Evolutionary conservation across 495 filamentous ascomycete genomes (phyloP).

Genomic region (Poronia punctata): DNA sequence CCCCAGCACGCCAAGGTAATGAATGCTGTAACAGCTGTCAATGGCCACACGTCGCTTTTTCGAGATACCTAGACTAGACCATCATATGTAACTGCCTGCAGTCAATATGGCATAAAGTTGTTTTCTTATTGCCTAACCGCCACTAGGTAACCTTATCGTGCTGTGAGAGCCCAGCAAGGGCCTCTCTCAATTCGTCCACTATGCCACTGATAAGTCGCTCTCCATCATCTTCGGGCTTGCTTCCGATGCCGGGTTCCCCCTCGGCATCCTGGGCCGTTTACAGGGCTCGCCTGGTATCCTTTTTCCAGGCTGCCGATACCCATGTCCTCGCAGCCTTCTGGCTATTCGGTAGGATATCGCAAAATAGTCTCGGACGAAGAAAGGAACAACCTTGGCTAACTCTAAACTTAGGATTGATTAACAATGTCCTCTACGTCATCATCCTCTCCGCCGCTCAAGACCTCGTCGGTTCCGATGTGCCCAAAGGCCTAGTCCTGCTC

Average conservation of each 20-base stretch:
- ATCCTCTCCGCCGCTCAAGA: constrained; percentile 94
- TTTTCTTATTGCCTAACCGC: too few species aligned
- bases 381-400: background rate
- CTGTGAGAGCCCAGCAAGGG: too few species aligned
- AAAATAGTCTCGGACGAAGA: too few species aligned
- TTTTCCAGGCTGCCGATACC: constrained; percentile 63
- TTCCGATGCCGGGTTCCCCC: constrained; percentile 69
- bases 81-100: too few species aligned
- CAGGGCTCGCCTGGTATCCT: constrained; percentile 51
- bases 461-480: constrained; percentile 76
- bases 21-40: too few species aligned
- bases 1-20: too few species aligned
- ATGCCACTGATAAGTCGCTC: constrained; percentile 19
- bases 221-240: constrained; percentile 40
- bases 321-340: constrained; percentile 79
- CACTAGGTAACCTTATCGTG: too few species aligned
- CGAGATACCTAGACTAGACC: too few species aligned
- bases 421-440: constrained; percentile 97
- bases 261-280: constrained; percentile 67
- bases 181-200: background rate
- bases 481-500: constrained; percentile 87
- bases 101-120: too few species aligned
- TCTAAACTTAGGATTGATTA: constrained; percentile 66
- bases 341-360: constrained; percentile 83
- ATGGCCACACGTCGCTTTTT: too few species aligned